A percentile compares a stretch with the other conserved stretches of the same genome.
Conservation (phyloP, 164 flowering plant species). For the Platanus orientalis region DNA sequence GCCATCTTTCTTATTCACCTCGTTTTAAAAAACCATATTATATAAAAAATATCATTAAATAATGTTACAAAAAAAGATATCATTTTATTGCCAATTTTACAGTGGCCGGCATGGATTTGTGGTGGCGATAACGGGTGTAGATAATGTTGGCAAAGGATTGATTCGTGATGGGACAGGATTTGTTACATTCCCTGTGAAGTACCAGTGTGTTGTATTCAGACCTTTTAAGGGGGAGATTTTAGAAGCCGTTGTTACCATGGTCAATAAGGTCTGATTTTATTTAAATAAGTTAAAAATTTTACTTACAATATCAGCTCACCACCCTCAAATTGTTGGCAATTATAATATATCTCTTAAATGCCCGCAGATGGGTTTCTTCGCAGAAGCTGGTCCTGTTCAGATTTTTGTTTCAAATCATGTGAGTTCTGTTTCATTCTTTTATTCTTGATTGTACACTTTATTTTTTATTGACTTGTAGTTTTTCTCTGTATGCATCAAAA, state of each 20-base stretch:
- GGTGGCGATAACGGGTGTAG: constrained; percentile 90
- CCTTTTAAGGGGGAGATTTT: constrained; percentile 95
- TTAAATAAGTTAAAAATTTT: not conserved
- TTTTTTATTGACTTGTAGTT: too few relatives aligned
- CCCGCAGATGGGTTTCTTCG: constrained; percentile 91
- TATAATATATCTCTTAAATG: not conserved
- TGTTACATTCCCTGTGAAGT: constrained; percentile 87
- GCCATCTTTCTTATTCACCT: too few relatives aligned
- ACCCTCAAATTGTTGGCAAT: not conserved
- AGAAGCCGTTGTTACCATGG: constrained; percentile 96
- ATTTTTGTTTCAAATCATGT: constrained; percentile 95
- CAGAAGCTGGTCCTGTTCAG: constrained; percentile 99
- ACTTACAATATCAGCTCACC: too few relatives aligned
- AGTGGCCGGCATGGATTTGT: constrained; percentile 95
- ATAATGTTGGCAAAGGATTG: constrained; percentile 79
- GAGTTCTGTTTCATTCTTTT: constrained; percentile 19
- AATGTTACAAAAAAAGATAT: not conserved
- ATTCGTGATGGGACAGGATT: constrained; percentile 94
- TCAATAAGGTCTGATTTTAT: constrained; percentile 65
- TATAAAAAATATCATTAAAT: too few relatives aligned
- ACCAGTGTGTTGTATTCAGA: constrained; percentile 86
- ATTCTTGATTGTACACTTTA: too few relatives aligned
- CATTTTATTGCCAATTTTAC: constrained; percentile 3
- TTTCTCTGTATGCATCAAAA: too few relatives aligned
- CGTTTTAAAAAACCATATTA: too few relatives aligned